Base-by-base conservation (phyloP, 805 yeast genomes). In the Lachancea kluyveri region DNA sequence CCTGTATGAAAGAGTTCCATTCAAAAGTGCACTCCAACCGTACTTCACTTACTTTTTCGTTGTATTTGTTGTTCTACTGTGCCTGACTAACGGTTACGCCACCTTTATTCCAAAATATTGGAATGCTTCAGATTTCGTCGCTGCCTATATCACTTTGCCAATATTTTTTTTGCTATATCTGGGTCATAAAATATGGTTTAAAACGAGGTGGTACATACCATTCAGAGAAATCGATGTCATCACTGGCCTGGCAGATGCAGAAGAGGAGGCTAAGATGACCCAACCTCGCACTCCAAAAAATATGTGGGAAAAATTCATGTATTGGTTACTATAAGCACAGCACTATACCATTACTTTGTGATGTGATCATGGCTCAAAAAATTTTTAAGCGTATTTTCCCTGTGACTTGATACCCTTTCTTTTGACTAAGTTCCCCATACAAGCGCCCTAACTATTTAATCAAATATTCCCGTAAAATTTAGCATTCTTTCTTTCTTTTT, bases 1-100 rank as follows among this genome's bases (percentile, higher is more conserved):
- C n/a, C n/a, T 79, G 29, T 55, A 59, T 37, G 76, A 74, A 30
- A 68, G 82, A 48, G 64, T 74, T 20, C 72, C 84, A 8, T 79
- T 62, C 63, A 70, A 57, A 43, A 69, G 83, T 2, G 57, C 60
- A 18, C 57, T 70, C 17, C 81, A 75, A 56, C 77, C 82, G 23
- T 68, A 59, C 41, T 71, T 77, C 28, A 68, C 81, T 4, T 77
- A 70, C 47, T 70, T 70, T 38, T 67, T 74, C 6, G 55, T 78
- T 21, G 42, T 62, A 21, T 52, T 76, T 37, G 66, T 78, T 36
- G 36, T 64, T 5, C 18, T 81, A n/a, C 48, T 81, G 31, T 60
- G 78, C 17, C 31, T 81, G 27, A 79, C 87, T n/a, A 80, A 81
- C 46, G 88, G 88, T 35, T 81, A 77, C 50, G 77, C 71, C 3